Percentiles rank a stretch among this genome's conserved stretches.
Evolutionary conservation across 306 rosid species (phyloP).

Genomic region (Glycine soja): DNA sequence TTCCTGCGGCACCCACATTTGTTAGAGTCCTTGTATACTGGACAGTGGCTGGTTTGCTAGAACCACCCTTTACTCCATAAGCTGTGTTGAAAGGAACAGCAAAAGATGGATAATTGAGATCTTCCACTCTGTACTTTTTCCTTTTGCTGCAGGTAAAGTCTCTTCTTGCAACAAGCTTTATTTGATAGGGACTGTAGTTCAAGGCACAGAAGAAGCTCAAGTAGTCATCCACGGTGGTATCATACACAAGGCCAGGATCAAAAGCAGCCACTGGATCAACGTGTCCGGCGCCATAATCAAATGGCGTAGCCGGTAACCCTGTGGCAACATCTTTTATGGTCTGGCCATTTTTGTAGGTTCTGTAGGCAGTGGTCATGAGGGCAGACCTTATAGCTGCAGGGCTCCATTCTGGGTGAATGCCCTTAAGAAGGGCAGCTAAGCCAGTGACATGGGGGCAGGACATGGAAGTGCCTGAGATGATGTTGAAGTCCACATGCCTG

Average conservation of each 20-base stretch:
- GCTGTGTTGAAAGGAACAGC: slow-evolving; percentile 75
- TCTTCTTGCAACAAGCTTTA: slow-evolving; percentile 59
- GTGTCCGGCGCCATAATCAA: slow-evolving; percentile 90
- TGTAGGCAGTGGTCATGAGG: slow-evolving; percentile 91
- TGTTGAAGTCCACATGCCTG: slow-evolving; percentile 74
- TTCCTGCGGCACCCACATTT: slow-evolving; percentile 71
- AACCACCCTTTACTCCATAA: slow-evolving; percentile 58
- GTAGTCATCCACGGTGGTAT: slow-evolving; percentile 68
- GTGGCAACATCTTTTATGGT: slow-evolving; percentile 64
- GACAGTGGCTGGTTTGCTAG: slow-evolving; percentile 51
- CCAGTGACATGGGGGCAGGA: slow-evolving; percentile 97
- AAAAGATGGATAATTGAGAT: slow-evolving; percentile 92
- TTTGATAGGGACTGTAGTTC: slow-evolving; percentile 60
- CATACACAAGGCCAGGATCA: slow-evolving; percentile 92
- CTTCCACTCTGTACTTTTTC: slow-evolving; percentile 67
- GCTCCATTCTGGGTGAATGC: slow-evolving; percentile 84
- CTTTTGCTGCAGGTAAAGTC: slow-evolving; percentile 60
- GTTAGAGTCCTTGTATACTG: slow-evolving; percentile 73
- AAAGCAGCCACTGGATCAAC: slow-evolving; percentile 84
- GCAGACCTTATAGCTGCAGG: slow-evolving; percentile 93
- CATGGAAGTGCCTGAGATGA: slow-evolving; percentile 95
- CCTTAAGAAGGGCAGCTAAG: slow-evolving; percentile 77
- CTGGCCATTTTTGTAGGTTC: slow-evolving; percentile 64
- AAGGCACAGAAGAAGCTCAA: slow-evolving; percentile 82
- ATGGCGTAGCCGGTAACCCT: slow-evolving; percentile 75